A percentile compares a stretch with the other conserved stretches of the same genome.
These are phyloP conservation scores for Pleoardoris graminearum DNA, from an alignment of 2,329 filamentous ascomycete genomes.

Conservation along the genomic window DNA sequence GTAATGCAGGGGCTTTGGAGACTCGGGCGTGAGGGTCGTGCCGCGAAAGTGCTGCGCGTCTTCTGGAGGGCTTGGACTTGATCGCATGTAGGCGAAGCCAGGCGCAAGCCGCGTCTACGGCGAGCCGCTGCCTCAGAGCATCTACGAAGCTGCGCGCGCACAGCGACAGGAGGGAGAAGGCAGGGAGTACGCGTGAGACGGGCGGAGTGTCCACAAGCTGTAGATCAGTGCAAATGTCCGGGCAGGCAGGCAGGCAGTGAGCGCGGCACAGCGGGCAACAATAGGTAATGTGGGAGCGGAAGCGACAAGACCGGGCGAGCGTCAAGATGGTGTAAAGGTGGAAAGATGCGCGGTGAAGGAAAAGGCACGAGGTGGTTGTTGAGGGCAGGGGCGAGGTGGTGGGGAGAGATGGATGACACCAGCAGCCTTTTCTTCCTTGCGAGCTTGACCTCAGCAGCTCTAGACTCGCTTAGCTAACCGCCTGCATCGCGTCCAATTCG, in stretches of 20 bases:
- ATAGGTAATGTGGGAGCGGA: neutral
- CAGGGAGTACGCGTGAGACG: neutral
- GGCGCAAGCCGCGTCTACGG: conserved; percentile 25
- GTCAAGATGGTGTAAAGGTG: neutral
- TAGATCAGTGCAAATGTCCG: conserved; percentile 3
- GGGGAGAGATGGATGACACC: conserved; percentile 1
- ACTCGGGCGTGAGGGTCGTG: conserved; percentile 69
- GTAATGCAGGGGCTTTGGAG: conserved; percentile 70
- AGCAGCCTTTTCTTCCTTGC: conserved; percentile 2
- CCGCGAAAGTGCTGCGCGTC: conserved; percentile 64
- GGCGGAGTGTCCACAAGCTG: conserved; percentile 11
- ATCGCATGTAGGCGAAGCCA: conserved; percentile 56
- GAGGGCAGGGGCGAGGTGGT: conserved; percentile 1
- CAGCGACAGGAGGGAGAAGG: conserved; percentile 2
- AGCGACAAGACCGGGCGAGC: neutral
- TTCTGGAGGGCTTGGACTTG: conserved; percentile 58
- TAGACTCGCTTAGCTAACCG: neutral
- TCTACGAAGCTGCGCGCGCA: conserved; percentile 23
- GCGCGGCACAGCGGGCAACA: conserved; percentile 5
- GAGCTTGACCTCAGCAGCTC: too few species aligned
- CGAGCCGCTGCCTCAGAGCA: conserved; percentile 30
- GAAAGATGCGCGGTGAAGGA: neutral
- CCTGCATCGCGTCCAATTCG: neutral
- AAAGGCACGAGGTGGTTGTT: neutral
- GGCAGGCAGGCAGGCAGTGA: conserved; percentile 3